phyloP scores from a whole-genome alignment of 2,329 filamentous ascomycete genomes.

The Arthroderma uncinatum region DNA sequence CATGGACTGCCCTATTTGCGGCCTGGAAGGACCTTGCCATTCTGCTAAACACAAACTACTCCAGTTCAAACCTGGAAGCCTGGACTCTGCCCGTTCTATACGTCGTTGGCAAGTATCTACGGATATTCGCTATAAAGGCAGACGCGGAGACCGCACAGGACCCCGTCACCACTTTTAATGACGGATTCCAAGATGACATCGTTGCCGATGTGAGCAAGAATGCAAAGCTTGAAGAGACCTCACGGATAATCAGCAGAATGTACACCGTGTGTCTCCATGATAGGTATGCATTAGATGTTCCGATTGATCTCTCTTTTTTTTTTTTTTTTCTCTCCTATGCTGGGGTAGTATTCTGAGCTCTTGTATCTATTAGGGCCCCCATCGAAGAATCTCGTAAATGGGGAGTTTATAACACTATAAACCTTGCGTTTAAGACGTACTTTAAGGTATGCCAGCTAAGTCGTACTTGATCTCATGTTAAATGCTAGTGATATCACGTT shows the following conservation, averaged over 20 bases:
- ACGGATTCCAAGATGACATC: slow-evolving; percentile 66
- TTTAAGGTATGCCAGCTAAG: slow-evolving; percentile 52
- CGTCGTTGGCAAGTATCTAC: slow-evolving; percentile 70
- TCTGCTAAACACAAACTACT: slow-evolving; percentile 68
- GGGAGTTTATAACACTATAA: slow-evolving; percentile 92
- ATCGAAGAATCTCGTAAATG: slow-evolving; percentile 90
- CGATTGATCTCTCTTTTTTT: background rate
- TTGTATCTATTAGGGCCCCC: slow-evolving; percentile 49
- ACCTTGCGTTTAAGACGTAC: slow-evolving; percentile 94
- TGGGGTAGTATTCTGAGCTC: slow-evolving; percentile 8
- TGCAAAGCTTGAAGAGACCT: slow-evolving; percentile 80
- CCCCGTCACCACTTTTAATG: slow-evolving; percentile 35
- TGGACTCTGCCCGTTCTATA: slow-evolving; percentile 94
- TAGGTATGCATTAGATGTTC: slow-evolving; percentile 46
- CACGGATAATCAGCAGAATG: slow-evolving; percentile 79
- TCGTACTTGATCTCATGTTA: background rate
- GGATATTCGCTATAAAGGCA: slow-evolving; percentile 80
- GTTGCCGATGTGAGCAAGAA: slow-evolving; percentile 65
- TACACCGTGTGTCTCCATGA: slow-evolving; percentile 86
- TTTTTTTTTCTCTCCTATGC: slow-evolving; percentile 4
- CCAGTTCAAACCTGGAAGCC: slow-evolving; percentile 61
- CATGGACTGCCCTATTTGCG: slow-evolving; percentile 76
- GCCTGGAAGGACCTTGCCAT: slow-evolving; percentile 78
- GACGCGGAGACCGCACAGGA: slow-evolving; percentile 56
- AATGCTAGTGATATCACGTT: background rate